phyloP scores from a whole-genome alignment of 2,329 filamentous ascomycete genomes.

The Monilinia polystroma region DNA sequence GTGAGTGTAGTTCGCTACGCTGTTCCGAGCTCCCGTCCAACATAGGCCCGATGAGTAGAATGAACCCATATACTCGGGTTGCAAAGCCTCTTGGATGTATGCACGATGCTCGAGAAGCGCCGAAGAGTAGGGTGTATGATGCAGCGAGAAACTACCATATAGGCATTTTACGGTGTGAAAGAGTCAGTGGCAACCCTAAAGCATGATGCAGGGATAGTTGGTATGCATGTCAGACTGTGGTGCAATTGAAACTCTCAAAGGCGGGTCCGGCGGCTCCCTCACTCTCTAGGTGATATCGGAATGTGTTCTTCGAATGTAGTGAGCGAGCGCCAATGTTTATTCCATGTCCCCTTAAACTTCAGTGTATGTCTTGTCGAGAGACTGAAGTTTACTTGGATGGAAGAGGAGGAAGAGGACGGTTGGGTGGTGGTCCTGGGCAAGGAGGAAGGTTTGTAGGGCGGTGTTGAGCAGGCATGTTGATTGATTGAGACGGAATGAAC shows the following conservation, averaged over 20 bases:
- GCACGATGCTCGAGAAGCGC: background rate
- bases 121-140: background rate
- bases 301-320: background rate
- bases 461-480: constrained; percentile 52
- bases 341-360: background rate
- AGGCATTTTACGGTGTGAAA: background rate
- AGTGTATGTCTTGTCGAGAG: background rate
- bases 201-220: background rate
- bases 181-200: background rate
- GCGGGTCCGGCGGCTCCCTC: constrained; percentile 8
- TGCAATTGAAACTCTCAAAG: constrained; percentile 14
- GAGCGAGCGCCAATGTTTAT: constrained; percentile 1
- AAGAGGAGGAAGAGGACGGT: constrained; percentile 61
- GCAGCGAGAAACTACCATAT: background rate
- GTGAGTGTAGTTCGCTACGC: background rate
- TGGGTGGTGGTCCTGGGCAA: constrained; percentile 63
- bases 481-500: constrained; percentile 8
- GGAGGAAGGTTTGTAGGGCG: constrained; percentile 61
- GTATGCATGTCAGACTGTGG: constrained; percentile 3
- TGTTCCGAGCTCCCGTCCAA: background rate
- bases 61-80: background rate
- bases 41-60: background rate
- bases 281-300: constrained; percentile 1
- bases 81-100: background rate
- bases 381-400: constrained; percentile 48